Evolutionary conservation across 2,329 filamentous ascomycete genomes (phyloP), one percentile per base, ranked within the genome.

Genomic region (Clonostachys solani): DNA sequence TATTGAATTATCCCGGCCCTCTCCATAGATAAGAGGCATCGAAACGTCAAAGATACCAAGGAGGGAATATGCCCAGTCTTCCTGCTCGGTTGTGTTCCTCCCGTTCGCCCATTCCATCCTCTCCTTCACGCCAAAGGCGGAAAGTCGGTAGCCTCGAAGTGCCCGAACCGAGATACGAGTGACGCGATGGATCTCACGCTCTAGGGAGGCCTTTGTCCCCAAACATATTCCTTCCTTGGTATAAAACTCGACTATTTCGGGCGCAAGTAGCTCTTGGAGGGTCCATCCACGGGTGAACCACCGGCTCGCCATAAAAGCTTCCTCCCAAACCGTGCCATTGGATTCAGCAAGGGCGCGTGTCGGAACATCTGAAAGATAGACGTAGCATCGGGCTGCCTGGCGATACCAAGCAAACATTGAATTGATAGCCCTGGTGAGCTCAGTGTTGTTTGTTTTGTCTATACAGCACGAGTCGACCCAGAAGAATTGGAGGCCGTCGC

Each of bases 181-280:
- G 12, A 13, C 35, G 6, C 13, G 13, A 37, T 37, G 35, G 35
- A 37, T 37, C 35, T 16, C 16, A 37, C 16, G 35, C 35, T 13
- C 13, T 37, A 13, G 13, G 35, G 16, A 37, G 16, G 35, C 35
- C 13, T 13, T 13, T 16, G 35, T 16, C 35, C 16, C 35, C 13
- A 13, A 37, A 13, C 35, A 37, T 13, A 37, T 16, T 37, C 64
- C 68, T 3, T 43, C 44, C 1, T 13, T 12, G 35, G 60, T 51
- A 50, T 57, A 66, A 49, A 71, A 69, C 5, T 49, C 18, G 1
- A 67, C 23, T 1, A 49, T 40, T 2, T 13, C 16, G 1, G 63
- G 63, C 0, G 65, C 86, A 6, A 89, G 72, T 0, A 86, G 82
- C 62, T 89, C 81, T 59, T 86, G 85, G 52, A 85, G 67, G 0